Evolutionary conservation across 2,329 filamentous ascomycete species (phyloP), one percentile per base, ranked within the genome.

Genomic region (Aspergillus novofumigatus): DNA sequence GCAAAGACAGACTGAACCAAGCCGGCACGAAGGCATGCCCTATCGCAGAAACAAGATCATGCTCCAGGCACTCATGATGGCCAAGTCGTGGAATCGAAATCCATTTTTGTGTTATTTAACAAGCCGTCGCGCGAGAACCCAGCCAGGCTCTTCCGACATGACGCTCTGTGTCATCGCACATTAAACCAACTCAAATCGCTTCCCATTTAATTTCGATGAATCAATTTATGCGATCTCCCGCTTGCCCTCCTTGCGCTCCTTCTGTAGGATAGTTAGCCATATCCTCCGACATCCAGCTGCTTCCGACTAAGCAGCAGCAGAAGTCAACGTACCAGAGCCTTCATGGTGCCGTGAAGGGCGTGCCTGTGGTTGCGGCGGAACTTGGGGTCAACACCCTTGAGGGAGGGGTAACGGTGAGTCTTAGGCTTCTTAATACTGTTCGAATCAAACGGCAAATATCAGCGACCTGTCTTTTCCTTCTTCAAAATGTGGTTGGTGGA

Each of bases 291-390:
- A 21, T 1, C 21, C 11, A 11, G n/a, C 32, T 35, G 23, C 21
- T 2, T 14, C 11, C 44, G 23, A 47, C n/a, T 21, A 4, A 14
- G 11, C 23, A 47, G n/a, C 44, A 26, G 20, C 4, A 7, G 29
- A 32, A 32, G 51, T 59, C 48, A 65, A 84, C 90, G 75, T 88
- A 97, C 93, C 84, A 99, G 83, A 78, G 94, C 94, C 85, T 91
- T 95, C 86, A 91, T 92, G 78, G 92, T 99, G 80, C 94, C 94
- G 86, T 97, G 94, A 67, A 97, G 92, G 81, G 94, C 94, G 87
- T 99, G 93, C 85, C 92, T 91, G 86, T 99, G 94, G 87, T 99
- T 99, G 83, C 94, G 89, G 81, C 94, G 89, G 87, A 99, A 99
- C 88, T 99, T 99, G 78, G 94, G 92, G 83, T 99, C 94, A 80